These are phyloP conservation scores for Suhomyces anneliseae DNA, from an alignment of 1,139 yeast species.

Conservation along the genomic window DNA sequence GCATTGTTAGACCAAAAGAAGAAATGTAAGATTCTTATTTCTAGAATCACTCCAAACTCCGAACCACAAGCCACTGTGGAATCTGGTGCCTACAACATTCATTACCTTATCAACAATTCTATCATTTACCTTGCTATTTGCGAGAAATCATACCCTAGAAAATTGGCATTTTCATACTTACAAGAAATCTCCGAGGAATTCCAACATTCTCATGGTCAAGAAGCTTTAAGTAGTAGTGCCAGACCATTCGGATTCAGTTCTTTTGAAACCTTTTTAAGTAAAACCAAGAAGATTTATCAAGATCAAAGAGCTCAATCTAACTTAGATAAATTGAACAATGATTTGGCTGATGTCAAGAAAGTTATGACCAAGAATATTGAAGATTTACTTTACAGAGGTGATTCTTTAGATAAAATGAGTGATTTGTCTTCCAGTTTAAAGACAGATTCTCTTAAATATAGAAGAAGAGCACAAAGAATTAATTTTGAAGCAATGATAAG, in stretches of 20 bases:
- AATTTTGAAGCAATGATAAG: conserved; percentile 85
- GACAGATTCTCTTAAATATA: conserved; percentile 82
- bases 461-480: conserved; percentile 86
- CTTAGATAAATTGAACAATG: conserved; percentile 80
- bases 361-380: conserved; percentile 97
- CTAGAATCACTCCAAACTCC: conserved; percentile 75
- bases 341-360: conserved; percentile 87
- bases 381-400: conserved; percentile 92
- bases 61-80: conserved; percentile 87
- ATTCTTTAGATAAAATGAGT: conserved; percentile 87
- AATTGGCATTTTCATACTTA: conserved; percentile 84
- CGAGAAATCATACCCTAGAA: conserved; percentile 79
- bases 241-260: conserved; percentile 90
- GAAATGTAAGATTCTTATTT: conserved; percentile 75
- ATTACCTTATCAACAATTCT: conserved; percentile 63
- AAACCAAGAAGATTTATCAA: conserved; percentile 84
- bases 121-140: conserved; percentile 77
- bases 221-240: conserved; percentile 59
- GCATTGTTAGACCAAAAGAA: conserved; percentile 74
- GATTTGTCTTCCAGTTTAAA: conserved; percentile 81
- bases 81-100: conserved; percentile 72
- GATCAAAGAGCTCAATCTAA: conserved; percentile 90
- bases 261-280: conserved; percentile 79
- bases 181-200: conserved; percentile 83
- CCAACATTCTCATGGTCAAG: conserved; percentile 72